Base-by-base conservation (phyloP, 257 asterid species). In the Penstemon davidsonii region DNA sequence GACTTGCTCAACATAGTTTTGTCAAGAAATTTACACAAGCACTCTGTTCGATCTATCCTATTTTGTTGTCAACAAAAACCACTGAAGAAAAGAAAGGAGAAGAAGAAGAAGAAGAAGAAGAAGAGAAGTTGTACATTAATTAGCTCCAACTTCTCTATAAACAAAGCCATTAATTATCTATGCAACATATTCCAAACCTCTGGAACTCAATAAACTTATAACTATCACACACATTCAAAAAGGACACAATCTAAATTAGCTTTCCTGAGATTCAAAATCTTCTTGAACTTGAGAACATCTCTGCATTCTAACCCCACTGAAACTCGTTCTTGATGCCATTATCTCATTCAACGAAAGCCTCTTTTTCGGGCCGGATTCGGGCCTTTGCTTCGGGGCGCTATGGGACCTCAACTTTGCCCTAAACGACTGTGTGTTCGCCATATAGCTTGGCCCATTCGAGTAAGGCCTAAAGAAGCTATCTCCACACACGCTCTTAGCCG, bases 301-400 rank as follows among this genome's bases (percentile, higher is more conserved):
- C 80, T 84, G 92, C 97, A 90, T 90, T 77, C 95, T 84, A 68
- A 92, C 89, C 13, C 97, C 92, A 69, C 88, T 88, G 57, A 92
- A 92, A 81, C 98, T 92, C 40, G 79, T 82, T 66, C 97, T 86
- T 40, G 97, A 84, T 10, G 95, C 89, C 95, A 92, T 86, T 12
- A 89, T 78, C 39, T 90, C 94, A 12, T 80, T 72, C 73, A 92
- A 80, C 13, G 95, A 88, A 2, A 88, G 77, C 68, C 84, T 68
- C 73, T 78, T 92, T 83, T 82, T 92, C 5, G 85, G 81, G 74
- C 72, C 81, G 0, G 63, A 19, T 52, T 86, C 96, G 25, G 95
- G 96, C 76, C 98, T 78, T 42, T 84, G 95, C 63, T 75, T 88
- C 8, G 98, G 97, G 6, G 96, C 96, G 13, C 96, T 90, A 54